Base-by-base conservation (phyloP, 2,329 filamentous ascomycete species). In the Sclerotinia minor region DNA sequence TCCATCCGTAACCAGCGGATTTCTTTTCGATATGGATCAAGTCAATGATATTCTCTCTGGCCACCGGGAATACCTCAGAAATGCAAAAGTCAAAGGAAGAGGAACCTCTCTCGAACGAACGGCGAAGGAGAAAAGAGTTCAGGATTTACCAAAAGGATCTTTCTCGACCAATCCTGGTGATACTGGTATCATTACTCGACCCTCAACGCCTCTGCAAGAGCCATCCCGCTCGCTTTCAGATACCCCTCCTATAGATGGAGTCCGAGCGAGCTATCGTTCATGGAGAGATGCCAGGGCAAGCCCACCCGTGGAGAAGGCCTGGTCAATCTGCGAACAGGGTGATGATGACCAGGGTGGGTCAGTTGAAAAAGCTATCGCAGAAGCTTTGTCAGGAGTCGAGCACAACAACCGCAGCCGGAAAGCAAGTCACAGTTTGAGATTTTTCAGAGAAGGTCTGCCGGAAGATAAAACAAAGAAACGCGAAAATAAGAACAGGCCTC, bases 391-490 rank as follows among this genome's bases (percentile, higher is more conserved):
- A 24, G 86, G 86, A 2, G 79, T 84, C n/a, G 87, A 89, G 73
- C 85, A 82, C 53, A 88, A 85, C 73, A 84, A 84, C 57, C 84
- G 87, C 65, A 91, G 87, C 73, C 84, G 87, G 72, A 90, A 89
- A 77, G 84, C 87, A 50, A 89, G 87, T 73, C 87, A 89, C 76
- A 88, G 86, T 71, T 79, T 90, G 68, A 82, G 87, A 2, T 87
- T 89, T 73, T 90, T 90, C 80, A 87, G 86, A 70, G 87, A 89
- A 76, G 87, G 86, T 45, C 78, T 89, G 24, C 85, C 86, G 3
- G 84, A 87, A 65, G 85, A 89, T 55, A 84, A 84, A 74, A 75
- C 78, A 53, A 85, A 83, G 72, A 84, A 82, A 72, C 84, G 81
- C 71, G 87, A 87, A 15, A 76, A 55, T 58, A 77, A 72, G 68